Conservation (phyloP, 2,329 filamentous ascomycete species). For the Rhinocladiella mackenziei region DNA sequence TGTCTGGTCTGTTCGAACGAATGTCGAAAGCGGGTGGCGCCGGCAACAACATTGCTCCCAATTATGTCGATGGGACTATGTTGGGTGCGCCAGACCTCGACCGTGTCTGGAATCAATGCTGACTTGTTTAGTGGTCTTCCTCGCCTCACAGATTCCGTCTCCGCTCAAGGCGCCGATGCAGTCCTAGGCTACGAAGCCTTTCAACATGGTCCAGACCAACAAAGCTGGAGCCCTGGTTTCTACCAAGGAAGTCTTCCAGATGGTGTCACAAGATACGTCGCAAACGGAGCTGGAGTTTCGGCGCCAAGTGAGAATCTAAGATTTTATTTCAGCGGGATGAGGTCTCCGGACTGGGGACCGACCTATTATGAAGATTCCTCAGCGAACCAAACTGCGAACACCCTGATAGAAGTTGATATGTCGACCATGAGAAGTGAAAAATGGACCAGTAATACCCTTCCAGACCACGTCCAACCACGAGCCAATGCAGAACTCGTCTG, state of each 20-base stretch:
- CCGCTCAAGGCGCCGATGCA: constrained; percentile 34
- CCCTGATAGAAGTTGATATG: constrained; percentile 61
- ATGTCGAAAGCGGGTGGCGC: constrained; percentile 48
- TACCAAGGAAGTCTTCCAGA: constrained; percentile 40
- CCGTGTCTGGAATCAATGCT: background rate
- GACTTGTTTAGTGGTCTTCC: constrained; percentile 47
- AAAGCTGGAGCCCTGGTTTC: constrained; percentile 46
- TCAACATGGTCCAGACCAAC: constrained; percentile 48
- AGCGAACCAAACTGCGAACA: constrained; percentile 45
- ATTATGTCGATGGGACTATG: constrained; percentile 61
- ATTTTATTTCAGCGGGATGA: constrained; percentile 67
- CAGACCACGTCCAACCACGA: constrained; percentile 49
- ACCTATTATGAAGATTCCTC: constrained; percentile 51
- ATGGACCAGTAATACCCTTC: constrained; percentile 58
- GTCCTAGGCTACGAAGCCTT: constrained; percentile 53
- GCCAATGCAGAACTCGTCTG: constrained; percentile 65
- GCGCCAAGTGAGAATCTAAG: constrained; percentile 67
- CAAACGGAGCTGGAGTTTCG: constrained; percentile 60
- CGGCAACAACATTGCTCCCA: constrained; percentile 41
- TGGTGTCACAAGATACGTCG: constrained; percentile 57
- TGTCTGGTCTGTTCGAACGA: constrained; percentile 51
- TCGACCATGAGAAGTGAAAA: constrained; percentile 44
- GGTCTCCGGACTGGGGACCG: constrained; percentile 49
- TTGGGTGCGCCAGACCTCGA: constrained; percentile 42
- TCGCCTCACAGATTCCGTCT: constrained; percentile 34